These are phyloP conservation scores for Celoporthe dispersa DNA, from an alignment of 2,329 filamentous ascomycete species.

Conservation along the genomic window DNA sequence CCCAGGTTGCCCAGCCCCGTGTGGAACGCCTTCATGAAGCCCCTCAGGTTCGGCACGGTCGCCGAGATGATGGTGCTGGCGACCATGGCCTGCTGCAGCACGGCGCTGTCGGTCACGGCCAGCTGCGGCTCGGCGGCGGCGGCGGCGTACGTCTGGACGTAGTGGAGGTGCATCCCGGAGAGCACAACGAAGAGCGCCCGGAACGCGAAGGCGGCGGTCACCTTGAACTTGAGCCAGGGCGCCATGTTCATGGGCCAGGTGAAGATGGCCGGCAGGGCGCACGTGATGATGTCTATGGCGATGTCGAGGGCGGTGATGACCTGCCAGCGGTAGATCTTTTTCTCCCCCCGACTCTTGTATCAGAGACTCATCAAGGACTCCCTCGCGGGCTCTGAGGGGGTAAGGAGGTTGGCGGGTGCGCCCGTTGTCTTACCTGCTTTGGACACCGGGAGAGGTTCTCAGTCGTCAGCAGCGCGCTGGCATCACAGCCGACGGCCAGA, in stretches of 20 bases:
- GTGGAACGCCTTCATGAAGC: constrained; percentile 33
- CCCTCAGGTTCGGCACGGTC: constrained; percentile 33
- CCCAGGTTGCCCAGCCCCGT: constrained; percentile 18
- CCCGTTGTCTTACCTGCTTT: constrained; percentile 5
- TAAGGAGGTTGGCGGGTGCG: neutral
- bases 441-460: neutral
- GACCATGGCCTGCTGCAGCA: constrained; percentile 32
- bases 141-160: constrained; percentile 23
- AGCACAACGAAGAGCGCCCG: constrained; percentile 31
- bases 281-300: constrained; percentile 31
- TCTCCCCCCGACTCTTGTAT: neutral
- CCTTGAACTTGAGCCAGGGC: constrained; percentile 28
- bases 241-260: constrained; percentile 32
- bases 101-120: constrained; percentile 27
- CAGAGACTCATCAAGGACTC: neutral
- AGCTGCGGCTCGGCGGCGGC: constrained; percentile 30
- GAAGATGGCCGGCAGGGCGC: constrained; percentile 29
- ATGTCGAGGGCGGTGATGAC: constrained; percentile 30
- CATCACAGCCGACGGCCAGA: constrained; percentile 8
- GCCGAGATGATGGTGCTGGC: constrained; percentile 33
- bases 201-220: constrained; percentile 33
- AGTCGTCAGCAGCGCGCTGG: neutral
- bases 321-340: constrained; percentile 26
- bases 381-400: too few species aligned
- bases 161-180: constrained; percentile 26